Base-by-base conservation (phyloP, 2,329 filamentous ascomycete genomes). In the Pseudogymnoascus sp. region DNA sequence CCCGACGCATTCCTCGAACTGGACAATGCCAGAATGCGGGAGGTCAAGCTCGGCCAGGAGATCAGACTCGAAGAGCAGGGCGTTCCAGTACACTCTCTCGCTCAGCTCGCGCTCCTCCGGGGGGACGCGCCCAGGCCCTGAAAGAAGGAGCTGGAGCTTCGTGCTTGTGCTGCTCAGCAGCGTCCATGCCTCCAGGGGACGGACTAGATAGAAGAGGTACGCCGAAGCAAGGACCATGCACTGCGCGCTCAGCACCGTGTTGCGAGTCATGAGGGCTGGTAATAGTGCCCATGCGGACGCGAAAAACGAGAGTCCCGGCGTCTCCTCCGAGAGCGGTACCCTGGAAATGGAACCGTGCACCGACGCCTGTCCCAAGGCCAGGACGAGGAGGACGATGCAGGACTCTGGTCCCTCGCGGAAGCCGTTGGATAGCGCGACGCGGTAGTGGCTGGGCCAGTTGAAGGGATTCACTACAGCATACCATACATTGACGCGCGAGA, bases 401-500 rank as follows among this genome's bases (percentile, higher is more conserved):
- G 89, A 93, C 71, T 93, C 90, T 0, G 89, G 86, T 0, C 90
- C 90, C 69, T 91, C 87, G 38, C 87, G 83, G 68, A 93, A 93
- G 1, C 88, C 87, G 68, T 88, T 88, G 2, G 88, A 88, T 6
- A 92, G 80, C 0, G 90, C 90, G 4, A 83, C 88, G 28, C 87
- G 84, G 72, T 93, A 93, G 72, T 91, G 87, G 65, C 82, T 85
- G 44, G 83, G 81, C 90, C 90, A 95, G 1, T 86, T 89, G 73
- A 90, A 90, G 0, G 90, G 90, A 72, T 92, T 93, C 35, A 95
- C 89, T 69, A 89, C 91, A 9, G 90, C 90, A 70, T 93, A 93
- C 88, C 90, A 93, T 2, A 92, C 82, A 68, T 93, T 93, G 65
- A 92, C 90, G 44, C 87, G 82, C 64, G 89, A 86, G 71, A 93